Base-by-base conservation (phyloP, 73 alveolate genomes). In the Uronychia binucleata region DNA sequence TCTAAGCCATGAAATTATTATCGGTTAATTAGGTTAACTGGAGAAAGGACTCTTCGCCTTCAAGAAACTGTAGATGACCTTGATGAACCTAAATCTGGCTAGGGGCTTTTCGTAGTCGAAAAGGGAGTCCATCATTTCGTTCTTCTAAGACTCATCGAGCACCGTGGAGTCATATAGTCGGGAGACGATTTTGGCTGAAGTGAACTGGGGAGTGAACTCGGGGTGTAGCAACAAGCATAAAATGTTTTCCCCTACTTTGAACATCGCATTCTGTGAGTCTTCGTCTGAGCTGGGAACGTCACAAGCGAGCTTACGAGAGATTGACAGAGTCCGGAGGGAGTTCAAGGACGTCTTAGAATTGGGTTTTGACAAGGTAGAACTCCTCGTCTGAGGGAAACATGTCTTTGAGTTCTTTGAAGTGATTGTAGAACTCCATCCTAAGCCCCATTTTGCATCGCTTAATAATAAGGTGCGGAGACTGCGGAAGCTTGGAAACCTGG, bases 301-400 rank as follows among this genome's bases (percentile, higher is more conserved):
- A 26, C 19, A 30, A 28, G 28, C 5, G 25, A 26, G 30, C 81
- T 28, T 75, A 26, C 81, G 81, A 35, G 1, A 75, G 58, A 13
- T 26, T 75, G 5, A 5, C 5, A 1, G 81, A 26, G 28, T 58
- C 81, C 1, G 8, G 19, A 26, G 81, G 81, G 5, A 75, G 46
- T 30, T 75, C 32, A 75, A 26, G 1, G 5, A 75, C 30, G 8
- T 30, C 28, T 1, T 28, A 28, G 1, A 26, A 26, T 28, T 26
- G 58, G 58, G 28, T 75, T 27, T 32, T 75, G 8, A 75, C 32
- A 1, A 75, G 81, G 32, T 5, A 75, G 28, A 75, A 26, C 58
- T 25, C 28, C 58, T 75, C 81, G 58, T 75, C 32, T 75, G n/a
- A 75, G 25, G 46, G 46, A 75, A 75, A 75, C 58, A 75, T 28